Evolutionary conservation across 768 basidiomycete species (phyloP).

Genomic region (Rhizopogon vinicolor): DNA sequence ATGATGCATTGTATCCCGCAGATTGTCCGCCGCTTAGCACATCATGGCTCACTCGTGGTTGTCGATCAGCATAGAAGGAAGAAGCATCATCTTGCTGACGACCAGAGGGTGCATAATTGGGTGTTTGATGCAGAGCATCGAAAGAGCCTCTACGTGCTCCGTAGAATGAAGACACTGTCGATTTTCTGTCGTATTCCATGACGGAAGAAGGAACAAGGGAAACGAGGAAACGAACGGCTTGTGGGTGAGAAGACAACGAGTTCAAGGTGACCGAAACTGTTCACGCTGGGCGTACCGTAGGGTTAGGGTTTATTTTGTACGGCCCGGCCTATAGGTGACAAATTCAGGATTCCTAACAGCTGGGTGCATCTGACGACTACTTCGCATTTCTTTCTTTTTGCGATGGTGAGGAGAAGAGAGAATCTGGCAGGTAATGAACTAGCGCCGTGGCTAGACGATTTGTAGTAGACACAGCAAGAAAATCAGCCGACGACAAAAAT

Average conservation of each 20-base stretch:
- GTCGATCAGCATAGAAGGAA: constrained; percentile 51
- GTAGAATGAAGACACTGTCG: constrained; percentile 78
- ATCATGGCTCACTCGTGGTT: constrained; percentile 42
- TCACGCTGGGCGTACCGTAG: neutral
- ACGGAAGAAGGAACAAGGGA: neutral
- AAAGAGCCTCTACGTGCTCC: constrained; percentile 53
- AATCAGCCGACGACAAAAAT: no score
- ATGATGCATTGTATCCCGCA: constrained; percentile 71
- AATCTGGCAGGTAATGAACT: no score
- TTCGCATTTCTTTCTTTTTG: no score
- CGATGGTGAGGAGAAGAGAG: no score
- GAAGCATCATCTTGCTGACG: constrained; percentile 63
- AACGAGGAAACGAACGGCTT: constrained; percentile 1
- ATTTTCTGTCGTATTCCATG: constrained; percentile 80
- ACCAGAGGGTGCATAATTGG: constrained; percentile 23
- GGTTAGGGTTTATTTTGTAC: constrained; percentile 20
- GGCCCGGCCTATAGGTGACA: no score
- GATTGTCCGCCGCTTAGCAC: constrained; percentile 37
- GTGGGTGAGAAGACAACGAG: constrained; percentile 9
- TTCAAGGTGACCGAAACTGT: neutral
- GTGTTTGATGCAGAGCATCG: constrained; percentile 54
- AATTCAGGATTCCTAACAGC: no score
- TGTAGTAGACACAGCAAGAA: no score
- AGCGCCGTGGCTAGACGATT: no score
- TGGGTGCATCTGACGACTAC: no score